Evolutionary conservation across 306 rosid genomes (phyloP).

Genomic region (Trifolium dubium): DNA sequence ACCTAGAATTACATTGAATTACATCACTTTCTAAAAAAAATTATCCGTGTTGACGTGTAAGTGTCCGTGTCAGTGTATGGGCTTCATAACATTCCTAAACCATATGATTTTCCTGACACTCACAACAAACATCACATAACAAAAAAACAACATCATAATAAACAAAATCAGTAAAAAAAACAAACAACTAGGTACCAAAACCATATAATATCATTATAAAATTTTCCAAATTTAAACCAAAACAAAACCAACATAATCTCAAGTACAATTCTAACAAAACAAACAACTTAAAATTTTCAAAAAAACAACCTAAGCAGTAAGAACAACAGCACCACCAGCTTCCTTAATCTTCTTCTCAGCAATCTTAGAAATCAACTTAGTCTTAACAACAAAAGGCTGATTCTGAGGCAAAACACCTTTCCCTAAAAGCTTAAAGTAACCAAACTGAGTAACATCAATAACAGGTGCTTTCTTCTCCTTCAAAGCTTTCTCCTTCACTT

Average conservation of each 20-base stretch:
- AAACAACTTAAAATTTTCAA: background rate
- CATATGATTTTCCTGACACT: too few species aligned
- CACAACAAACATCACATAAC: too few species aligned
- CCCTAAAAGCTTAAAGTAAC: slow-evolving; percentile 77
- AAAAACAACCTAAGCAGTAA: slow-evolving; percentile 68
- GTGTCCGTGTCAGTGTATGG: too few species aligned
- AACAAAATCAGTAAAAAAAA: background rate
- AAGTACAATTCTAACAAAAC: background rate
- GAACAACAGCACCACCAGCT: slow-evolving; percentile 83
- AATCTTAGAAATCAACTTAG: slow-evolving; percentile 75
- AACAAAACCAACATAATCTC: background rate
- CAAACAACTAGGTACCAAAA: background rate
- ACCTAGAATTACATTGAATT: too few species aligned
- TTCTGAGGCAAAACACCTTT: slow-evolving; percentile 67
- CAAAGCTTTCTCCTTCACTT: slow-evolving; percentile 66
- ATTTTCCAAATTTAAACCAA: background rate
- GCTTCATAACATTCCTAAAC: background rate
- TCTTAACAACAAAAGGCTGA: slow-evolving; percentile 77
- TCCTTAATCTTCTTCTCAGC: slow-evolving; percentile 95
- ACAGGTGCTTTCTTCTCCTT: slow-evolving; percentile 60
- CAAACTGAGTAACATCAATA: slow-evolving; percentile 71
- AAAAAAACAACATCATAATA: too few species aligned
- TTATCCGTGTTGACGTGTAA: too few species aligned
- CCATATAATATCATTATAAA: background rate
- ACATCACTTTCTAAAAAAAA: too few species aligned